These are phyloP conservation scores for Phialemonium atrogriseum DNA, from an alignment of 2,329 filamentous ascomycete species.

Conservation along the genomic window DNA sequence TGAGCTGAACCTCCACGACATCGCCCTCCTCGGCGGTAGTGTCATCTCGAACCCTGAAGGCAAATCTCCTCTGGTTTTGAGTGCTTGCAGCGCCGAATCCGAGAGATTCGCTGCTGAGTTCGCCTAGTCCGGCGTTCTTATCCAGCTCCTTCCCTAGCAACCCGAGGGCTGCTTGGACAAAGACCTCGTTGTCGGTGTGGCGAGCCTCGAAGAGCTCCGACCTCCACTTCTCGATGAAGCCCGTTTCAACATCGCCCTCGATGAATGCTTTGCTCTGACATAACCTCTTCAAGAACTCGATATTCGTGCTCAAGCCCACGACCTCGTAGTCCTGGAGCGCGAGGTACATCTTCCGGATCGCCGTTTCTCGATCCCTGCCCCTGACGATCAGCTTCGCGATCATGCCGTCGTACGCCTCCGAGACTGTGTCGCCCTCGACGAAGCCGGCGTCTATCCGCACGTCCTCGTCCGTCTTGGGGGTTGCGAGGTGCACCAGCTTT, in stretches of 20 bases:
- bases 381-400: slow-evolving; percentile 95
- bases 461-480: slow-evolving; percentile 59
- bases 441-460: slow-evolving; percentile 93
- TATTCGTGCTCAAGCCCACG: slow-evolving; percentile 87
- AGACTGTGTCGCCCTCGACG: slow-evolving; percentile 82
- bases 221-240: slow-evolving; percentile 86
- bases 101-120: slow-evolving; percentile 41
- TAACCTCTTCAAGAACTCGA: slow-evolving; percentile 88
- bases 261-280: slow-evolving; percentile 78
- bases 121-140: slow-evolving; percentile 14
- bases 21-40: slow-evolving; percentile 44
- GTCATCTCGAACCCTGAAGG: slow-evolving; percentile 48
- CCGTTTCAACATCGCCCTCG: slow-evolving; percentile 83
- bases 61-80: slow-evolving; percentile 37
- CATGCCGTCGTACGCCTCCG: slow-evolving; percentile 96
- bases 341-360: slow-evolving; percentile 71
- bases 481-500: slow-evolving; percentile 72
- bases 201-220: slow-evolving; percentile 66
- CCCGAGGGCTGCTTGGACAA: slow-evolving; percentile 79
- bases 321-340: slow-evolving; percentile 87
- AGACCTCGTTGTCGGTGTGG: slow-evolving; percentile 60
- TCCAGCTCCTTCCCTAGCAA: slow-evolving; percentile 46
- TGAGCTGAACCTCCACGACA: slow-evolving; percentile 44
- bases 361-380: slow-evolving; percentile 67
- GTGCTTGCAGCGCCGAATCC: slow-evolving; percentile 41